Conservation (phyloP, 2,329 filamentous ascomycete species). For the Stagonosporopsis cucurbitacearum region DNA sequence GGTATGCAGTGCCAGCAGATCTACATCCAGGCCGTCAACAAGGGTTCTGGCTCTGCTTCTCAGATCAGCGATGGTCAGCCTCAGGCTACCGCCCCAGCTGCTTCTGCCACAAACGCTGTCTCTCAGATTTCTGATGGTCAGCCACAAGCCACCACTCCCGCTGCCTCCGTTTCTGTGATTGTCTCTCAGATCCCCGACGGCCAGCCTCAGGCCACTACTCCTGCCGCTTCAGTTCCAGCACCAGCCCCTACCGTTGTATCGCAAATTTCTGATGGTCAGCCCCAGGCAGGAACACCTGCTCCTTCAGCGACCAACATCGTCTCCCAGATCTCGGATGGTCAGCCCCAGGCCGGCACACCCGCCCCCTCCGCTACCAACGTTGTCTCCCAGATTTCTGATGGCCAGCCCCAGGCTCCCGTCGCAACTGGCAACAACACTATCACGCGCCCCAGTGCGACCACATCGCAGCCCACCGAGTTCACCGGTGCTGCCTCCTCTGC, state of each 20-base stretch:
- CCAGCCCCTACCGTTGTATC: slow-evolving; percentile 21
- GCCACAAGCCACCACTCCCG: slow-evolving; percentile 26
- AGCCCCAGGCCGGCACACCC: slow-evolving; percentile 29
- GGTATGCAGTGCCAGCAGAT: slow-evolving; percentile 69
- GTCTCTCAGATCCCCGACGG: slow-evolving; percentile 39
- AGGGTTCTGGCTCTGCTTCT: slow-evolving; percentile 18
- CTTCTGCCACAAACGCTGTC: slow-evolving; percentile 14
- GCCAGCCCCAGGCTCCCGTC: slow-evolving; percentile 33
- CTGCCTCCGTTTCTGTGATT: slow-evolving; percentile 12
- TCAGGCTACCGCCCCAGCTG: slow-evolving; percentile 23
- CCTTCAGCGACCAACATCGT: slow-evolving; percentile 19
- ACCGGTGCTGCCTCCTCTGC: slow-evolving; percentile 40
- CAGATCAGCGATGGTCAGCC: slow-evolving; percentile 37
- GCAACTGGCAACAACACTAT: slow-evolving; percentile 14
- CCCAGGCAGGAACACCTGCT: slow-evolving; percentile 27
- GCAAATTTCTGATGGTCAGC: slow-evolving; percentile 40
- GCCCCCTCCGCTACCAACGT: slow-evolving; percentile 15
- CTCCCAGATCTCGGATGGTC: slow-evolving; percentile 37
- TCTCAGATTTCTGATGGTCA: slow-evolving; percentile 27
- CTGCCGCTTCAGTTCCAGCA: slow-evolving; percentile 9
- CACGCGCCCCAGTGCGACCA: slow-evolving; percentile 19
- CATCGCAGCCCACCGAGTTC: slow-evolving; percentile 29
- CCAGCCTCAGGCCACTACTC: slow-evolving; percentile 29
- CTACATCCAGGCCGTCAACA: slow-evolving; percentile 35
- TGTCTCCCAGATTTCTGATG: slow-evolving; percentile 37